These are phyloP conservation scores for Cladosporium sp. DNA, from an alignment of 2,329 filamentous ascomycete genomes.

Conservation along the genomic window DNA sequence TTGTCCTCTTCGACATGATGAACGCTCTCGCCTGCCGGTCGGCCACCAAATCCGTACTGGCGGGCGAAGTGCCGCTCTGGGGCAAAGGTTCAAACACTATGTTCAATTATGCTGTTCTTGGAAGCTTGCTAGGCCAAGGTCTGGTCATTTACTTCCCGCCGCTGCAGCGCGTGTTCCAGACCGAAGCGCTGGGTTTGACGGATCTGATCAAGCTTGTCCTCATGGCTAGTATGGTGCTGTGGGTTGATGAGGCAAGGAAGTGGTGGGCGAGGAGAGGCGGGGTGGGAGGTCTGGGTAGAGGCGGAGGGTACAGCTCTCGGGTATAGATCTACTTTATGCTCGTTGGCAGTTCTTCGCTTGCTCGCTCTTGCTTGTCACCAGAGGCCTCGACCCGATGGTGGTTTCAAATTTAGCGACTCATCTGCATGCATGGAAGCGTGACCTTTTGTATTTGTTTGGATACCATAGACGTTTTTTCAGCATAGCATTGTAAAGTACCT, in stretches of 20 bases:
- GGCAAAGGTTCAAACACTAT: constrained; percentile 80
- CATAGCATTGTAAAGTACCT: background rate
- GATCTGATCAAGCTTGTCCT: constrained; percentile 71
- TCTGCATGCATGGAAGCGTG: background rate
- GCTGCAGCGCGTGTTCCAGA: constrained; percentile 92
- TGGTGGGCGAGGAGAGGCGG: constrained; percentile 55
- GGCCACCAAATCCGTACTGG: constrained; percentile 81
- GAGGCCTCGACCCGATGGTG: background rate
- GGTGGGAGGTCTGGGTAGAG: constrained; percentile 1
- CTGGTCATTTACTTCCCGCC: constrained; percentile 93
- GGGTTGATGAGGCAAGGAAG: constrained; percentile 88
- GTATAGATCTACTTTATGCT: background rate
- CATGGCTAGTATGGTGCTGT: constrained; percentile 87
- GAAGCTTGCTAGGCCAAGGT: constrained; percentile 78
- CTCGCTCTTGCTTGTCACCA: background rate
- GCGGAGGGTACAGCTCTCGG: constrained; percentile 7
- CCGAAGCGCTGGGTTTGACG: constrained; percentile 70
- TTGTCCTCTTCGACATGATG: constrained; percentile 99
- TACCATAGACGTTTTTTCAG: background rate
- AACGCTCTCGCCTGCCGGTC: constrained; percentile 92
- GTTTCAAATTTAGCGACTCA: background rate
- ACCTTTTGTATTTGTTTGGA: background rate
- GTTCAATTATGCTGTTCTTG: constrained; percentile 92
- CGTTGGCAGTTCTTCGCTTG: background rate
- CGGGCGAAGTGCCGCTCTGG: constrained; percentile 64